A percentile compares a stretch with the other conserved stretches of the same genome.
Conservation (phyloP, 352 stramenopile genomes). For the Phytophthora sp. region DNA sequence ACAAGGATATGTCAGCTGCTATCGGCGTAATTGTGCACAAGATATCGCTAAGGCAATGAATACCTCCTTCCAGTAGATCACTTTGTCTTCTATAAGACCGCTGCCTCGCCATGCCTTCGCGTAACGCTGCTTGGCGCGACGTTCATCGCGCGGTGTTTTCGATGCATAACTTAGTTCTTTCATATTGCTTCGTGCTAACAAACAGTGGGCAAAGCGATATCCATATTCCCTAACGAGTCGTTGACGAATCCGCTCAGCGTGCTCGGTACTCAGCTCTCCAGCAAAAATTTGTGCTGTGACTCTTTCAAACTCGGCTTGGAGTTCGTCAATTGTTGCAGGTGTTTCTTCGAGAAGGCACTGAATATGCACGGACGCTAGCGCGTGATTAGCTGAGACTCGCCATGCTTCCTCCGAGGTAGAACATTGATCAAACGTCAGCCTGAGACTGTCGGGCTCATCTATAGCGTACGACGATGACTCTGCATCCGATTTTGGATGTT, state of each 20-base stretch:
- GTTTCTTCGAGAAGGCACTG: constrained; percentile 3
- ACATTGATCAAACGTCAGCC: constrained; percentile 22
- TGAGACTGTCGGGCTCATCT: background rate
- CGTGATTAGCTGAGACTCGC: constrained; percentile 55
- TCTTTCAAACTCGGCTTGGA: constrained; percentile 27
- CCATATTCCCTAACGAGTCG: constrained; percentile 47
- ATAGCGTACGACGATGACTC: background rate
- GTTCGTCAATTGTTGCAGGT: background rate
- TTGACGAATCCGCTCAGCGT: constrained; percentile 32
- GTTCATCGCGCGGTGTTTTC: constrained; percentile 41
- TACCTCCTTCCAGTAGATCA: constrained; percentile 78
- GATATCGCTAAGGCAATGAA: too few species aligned
- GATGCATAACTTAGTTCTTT: constrained; percentile 23
- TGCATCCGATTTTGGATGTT: constrained; percentile 1
- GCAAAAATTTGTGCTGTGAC: constrained; percentile 23
- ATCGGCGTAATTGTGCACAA: too few species aligned
- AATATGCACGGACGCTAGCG: constrained; percentile 46
- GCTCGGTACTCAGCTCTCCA: constrained; percentile 18
- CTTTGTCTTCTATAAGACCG: constrained; percentile 50
- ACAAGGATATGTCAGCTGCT: background rate
- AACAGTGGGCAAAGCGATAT: constrained; percentile 55
- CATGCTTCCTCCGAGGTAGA: constrained; percentile 50
- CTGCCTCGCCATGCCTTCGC: constrained; percentile 39
- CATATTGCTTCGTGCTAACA: constrained; percentile 59
- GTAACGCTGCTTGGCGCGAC: constrained; percentile 42